These are phyloP conservation scores for Trapa incisa DNA, from an alignment of 345 rosid species.

Conservation along the genomic window DNA sequence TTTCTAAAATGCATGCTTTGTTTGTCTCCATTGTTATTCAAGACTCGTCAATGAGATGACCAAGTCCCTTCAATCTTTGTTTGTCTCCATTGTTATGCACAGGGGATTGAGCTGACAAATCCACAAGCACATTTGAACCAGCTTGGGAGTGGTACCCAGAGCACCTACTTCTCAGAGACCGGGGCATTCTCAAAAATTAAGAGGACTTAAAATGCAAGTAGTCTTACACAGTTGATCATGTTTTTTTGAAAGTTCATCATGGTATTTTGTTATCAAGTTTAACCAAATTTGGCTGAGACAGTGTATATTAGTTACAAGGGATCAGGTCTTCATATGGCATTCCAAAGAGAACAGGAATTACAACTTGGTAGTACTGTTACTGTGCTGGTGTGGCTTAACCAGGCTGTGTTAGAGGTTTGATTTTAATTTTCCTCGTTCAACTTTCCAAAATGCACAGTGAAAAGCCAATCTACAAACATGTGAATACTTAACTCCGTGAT, in stretches of 20 bases:
- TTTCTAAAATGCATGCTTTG: neutral
- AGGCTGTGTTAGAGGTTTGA: neutral
- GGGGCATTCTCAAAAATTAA: constrained; percentile 87
- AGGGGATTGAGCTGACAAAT: constrained; percentile 87
- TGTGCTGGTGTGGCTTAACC: neutral
- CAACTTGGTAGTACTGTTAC: neutral
- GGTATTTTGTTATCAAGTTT: neutral
- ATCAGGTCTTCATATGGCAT: neutral
- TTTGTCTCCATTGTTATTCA: neutral
- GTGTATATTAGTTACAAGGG: neutral
- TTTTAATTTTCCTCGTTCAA: neutral
- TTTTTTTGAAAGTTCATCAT: too few species aligned
- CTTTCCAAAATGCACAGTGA: neutral
- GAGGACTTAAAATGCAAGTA: constrained; percentile 30
- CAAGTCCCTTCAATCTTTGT: neutral
- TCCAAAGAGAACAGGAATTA: too few species aligned
- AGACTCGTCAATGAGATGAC: neutral
- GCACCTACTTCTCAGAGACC: constrained; percentile 87
- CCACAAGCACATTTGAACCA: constrained; percentile 77
- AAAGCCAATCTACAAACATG: neutral
- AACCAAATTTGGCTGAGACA: neutral
- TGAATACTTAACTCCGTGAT: neutral
- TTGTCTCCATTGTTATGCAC: constrained; percentile 1
- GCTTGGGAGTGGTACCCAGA: constrained; percentile 77
- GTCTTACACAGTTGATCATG: neutral